Evolutionary conservation across 1,284 basidiomycete species (phyloP), one percentile per base, ranked within the genome.

Genomic region (Cryptococcus deneoformans): DNA sequence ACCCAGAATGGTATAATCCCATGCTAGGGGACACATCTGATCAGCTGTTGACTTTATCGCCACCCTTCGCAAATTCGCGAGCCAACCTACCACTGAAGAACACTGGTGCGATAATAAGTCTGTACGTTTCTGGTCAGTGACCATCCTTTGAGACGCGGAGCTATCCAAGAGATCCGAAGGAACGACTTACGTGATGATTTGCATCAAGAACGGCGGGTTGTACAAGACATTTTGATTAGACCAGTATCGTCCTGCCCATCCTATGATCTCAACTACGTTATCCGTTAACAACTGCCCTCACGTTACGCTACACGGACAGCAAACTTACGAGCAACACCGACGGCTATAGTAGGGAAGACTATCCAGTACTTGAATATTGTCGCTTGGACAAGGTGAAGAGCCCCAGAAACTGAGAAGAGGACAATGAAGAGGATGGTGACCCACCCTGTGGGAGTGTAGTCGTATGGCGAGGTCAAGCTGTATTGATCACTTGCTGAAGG

Each of bases 331-430:
- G 36, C 24, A 16, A 14, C 34, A 24, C 81, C 81, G 0, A 83
- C 66, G 14, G 81, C 72, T 7, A 81, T 78, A 0, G 85, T 86
- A 0, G 81, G 81, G 43, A 85, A 66, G 8, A 84, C 69, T 73
- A 80, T 84, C 82, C 83, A 85, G 50, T 80, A 74, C 49, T 65
- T 66, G 52, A 59, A 67, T 47, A 56, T 38, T 6, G 80, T 54
- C 0, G 81, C 80, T 65, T 85, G 81, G 5, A 62, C 69, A 10
- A 80, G 40, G 64, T 86, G 85, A 0, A 77, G 40, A 2, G 76
- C 77, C 79, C 62, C 59, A 20, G 60, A 53, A 12, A 69, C 34
- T 46, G 58, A 55, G 58, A 73, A 75, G 42, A 73, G 58, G 40
- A 59, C 57, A n/a, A 70, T 53, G 56, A 66, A 71, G 46, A 63